phyloP scores from a whole-genome alignment of 177 flowering plant species.

The Vitis hybrid region DNA sequence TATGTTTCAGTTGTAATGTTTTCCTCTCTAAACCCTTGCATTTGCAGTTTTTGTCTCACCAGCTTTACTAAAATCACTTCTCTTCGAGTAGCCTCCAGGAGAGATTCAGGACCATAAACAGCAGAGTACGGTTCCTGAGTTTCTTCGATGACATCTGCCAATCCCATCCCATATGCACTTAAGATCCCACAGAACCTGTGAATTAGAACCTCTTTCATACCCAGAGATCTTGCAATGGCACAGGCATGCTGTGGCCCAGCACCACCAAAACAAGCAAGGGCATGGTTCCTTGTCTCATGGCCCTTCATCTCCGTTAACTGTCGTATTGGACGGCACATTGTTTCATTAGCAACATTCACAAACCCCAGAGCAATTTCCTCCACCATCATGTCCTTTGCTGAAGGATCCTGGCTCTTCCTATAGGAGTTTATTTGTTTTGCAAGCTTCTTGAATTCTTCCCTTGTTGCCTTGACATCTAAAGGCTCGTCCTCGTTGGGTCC shows the following conservation, averaged over 20 bases:
- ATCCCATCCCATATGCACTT: slow-evolving; percentile 99
- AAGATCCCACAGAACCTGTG: slow-evolving; percentile 94
- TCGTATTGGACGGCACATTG: slow-evolving; percentile 98
- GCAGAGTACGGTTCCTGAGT: slow-evolving; percentile 93
- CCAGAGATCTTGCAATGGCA: slow-evolving; percentile 90
- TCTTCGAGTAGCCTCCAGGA: slow-evolving; percentile 62
- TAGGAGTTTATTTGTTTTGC: slow-evolving; percentile 66
- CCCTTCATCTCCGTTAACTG: slow-evolving; percentile 99
- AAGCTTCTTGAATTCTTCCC: slow-evolving; percentile 76
- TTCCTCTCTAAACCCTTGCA: slow-evolving; percentile 74
- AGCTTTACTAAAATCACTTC: slow-evolving; percentile 55
- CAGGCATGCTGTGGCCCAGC: slow-evolving; percentile 99
- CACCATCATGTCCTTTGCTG: slow-evolving; percentile 77
- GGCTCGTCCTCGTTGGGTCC: slow-evolving; percentile 93
- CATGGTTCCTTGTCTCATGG: slow-evolving; percentile 92
- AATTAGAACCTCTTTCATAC: slow-evolving; percentile 90
- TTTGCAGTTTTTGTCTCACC: slow-evolving; percentile 63
- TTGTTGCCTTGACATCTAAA: slow-evolving; percentile 65
- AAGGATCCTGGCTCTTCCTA: slow-evolving; percentile 72
- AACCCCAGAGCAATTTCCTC: slow-evolving; percentile 97
- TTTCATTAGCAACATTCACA: slow-evolving; percentile 96
- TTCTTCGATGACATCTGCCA: slow-evolving; percentile 97
- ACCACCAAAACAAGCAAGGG: slow-evolving; percentile 98
- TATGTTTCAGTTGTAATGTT: slow-evolving; percentile 66
- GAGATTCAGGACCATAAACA: slow-evolving; percentile 66